Conservation (phyloP, 176 grass and related monocot species). For the Aegilops bicornis region DNA sequence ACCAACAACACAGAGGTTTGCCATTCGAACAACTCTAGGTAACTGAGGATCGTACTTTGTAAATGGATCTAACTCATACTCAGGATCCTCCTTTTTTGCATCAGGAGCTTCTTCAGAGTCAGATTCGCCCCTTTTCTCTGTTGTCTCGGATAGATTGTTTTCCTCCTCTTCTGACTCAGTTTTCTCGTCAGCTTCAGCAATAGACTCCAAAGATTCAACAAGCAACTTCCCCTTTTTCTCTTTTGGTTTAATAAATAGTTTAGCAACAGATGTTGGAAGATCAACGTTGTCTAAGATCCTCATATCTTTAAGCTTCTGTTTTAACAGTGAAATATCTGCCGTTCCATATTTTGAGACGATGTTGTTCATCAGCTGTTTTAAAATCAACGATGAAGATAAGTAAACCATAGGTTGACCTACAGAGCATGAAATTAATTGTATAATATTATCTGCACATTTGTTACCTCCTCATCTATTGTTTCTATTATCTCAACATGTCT, state of each 20-base stretch:
- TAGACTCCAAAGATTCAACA: conserved; percentile 46
- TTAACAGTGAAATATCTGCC: conserved; percentile 65
- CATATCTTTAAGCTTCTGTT: conserved; percentile 87
- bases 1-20: conserved; percentile 93
- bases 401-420: conserved; percentile 16
- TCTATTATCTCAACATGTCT: conserved; percentile 99
- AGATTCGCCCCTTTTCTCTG: conserved; percentile 26
- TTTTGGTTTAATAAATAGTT: conserved; percentile 81
- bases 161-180: conserved; percentile 31
- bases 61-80: conserved; percentile 66
- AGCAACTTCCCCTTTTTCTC: conserved; percentile 48
- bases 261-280: conserved; percentile 63
- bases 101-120: conserved; percentile 38
- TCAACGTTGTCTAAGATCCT: conserved; percentile 97
- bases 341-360: conserved; percentile 82
- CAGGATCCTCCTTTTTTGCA: conserved; percentile 46
- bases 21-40: conserved; percentile 84
- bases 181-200: conserved; percentile 38
- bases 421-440: conserved; percentile 18
- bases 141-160: conserved; percentile 34
- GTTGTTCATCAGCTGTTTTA: conserved; percentile 65
- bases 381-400: conserved; percentile 35
- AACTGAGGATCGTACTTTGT: conserved; percentile 66
- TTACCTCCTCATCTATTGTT: conserved; percentile 87
- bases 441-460: conserved; percentile 6